Conservation (phyloP, 306 rosid genomes). For the Vigna angularis region DNA sequence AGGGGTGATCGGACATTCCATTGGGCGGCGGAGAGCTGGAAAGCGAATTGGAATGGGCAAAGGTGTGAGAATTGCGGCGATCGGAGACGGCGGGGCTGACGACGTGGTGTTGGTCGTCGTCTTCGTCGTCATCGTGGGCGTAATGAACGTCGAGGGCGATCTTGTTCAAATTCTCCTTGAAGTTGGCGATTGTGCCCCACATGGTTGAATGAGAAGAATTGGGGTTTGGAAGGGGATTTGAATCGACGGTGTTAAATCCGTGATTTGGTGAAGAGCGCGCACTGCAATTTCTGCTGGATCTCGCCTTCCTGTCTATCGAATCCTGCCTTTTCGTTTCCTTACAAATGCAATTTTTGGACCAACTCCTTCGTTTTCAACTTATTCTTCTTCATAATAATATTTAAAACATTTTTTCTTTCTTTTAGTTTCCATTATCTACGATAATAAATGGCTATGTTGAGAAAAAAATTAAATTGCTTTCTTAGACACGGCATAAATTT, state of each 20-base stretch:
- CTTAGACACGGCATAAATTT: too few relatives aligned
- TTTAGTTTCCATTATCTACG: too few relatives aligned
- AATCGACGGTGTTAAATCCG: slow-evolving; percentile 28
- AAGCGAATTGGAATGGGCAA: slow-evolving; percentile 57
- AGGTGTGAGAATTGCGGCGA: slow-evolving; percentile 77
- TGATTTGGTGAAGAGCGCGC: slow-evolving; percentile 31
- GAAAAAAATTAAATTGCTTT: too few relatives aligned
- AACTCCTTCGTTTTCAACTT: neutral
- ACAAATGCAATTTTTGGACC: neutral
- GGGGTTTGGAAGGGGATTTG: slow-evolving; percentile 18
- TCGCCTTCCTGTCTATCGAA: slow-evolving; percentile 42
- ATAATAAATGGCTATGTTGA: too few relatives aligned
- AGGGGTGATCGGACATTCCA: slow-evolving; percentile 55
- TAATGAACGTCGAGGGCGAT: slow-evolving; percentile 88
- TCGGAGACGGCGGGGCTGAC: slow-evolving; percentile 57
- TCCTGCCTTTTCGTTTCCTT: slow-evolving; percentile 10
- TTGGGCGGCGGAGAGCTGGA: slow-evolving; percentile 61
- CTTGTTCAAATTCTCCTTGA: slow-evolving; percentile 86
- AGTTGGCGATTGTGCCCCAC: slow-evolving; percentile 87
- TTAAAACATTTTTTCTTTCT: too few relatives aligned
- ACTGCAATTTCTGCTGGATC: slow-evolving; percentile 45
- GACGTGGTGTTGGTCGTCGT: slow-evolving; percentile 55
- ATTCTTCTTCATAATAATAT: neutral
- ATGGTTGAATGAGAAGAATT: slow-evolving; percentile 47
- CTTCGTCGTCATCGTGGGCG: slow-evolving; percentile 63